phyloP scores from a whole-genome alignment of 371 early-diverging fungal genomes.

The Rhizopus microsporus region DNA sequence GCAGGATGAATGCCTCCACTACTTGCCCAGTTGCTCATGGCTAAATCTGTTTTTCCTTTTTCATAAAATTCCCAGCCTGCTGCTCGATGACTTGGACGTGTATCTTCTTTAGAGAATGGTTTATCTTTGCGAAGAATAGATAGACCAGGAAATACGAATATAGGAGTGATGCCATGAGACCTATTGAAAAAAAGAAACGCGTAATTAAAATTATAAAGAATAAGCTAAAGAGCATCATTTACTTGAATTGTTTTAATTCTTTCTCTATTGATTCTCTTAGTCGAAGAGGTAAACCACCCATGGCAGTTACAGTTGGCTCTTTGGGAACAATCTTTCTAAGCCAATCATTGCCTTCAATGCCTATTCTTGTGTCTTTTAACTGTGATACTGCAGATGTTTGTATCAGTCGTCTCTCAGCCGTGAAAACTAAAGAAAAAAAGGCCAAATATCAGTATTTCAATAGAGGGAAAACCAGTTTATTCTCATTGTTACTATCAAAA shows the following conservation, averaged over 20 bases:
- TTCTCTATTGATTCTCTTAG: constrained; percentile 62
- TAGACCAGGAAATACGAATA: constrained; percentile 81
- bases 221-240: constrained; percentile 8
- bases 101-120: constrained; percentile 68
- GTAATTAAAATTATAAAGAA: background rate
- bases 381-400: constrained; percentile 61
- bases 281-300: constrained; percentile 72
- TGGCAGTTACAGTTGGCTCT: constrained; percentile 63
- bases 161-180: constrained; percentile 63
- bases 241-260: constrained; percentile 69
- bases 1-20: constrained; percentile 59
- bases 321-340: constrained; percentile 63
- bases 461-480: no score
- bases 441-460: background rate
- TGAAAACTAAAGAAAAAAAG: constrained; percentile 47
- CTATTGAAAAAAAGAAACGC: constrained; percentile 24
- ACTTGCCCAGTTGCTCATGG: constrained; percentile 59
- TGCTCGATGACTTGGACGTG: constrained; percentile 62
- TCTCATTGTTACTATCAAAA: constrained; percentile 52
- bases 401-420: constrained; percentile 61
- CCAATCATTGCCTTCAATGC: constrained; percentile 82
- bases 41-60: constrained; percentile 62
- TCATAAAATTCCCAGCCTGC: constrained; percentile 77
- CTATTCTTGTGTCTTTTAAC: constrained; percentile 68
- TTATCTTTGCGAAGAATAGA: constrained; percentile 73